phyloP scores from a whole-genome alignment of 495 filamentous ascomycete genomes.

The Penicillium waksmanii region DNA sequence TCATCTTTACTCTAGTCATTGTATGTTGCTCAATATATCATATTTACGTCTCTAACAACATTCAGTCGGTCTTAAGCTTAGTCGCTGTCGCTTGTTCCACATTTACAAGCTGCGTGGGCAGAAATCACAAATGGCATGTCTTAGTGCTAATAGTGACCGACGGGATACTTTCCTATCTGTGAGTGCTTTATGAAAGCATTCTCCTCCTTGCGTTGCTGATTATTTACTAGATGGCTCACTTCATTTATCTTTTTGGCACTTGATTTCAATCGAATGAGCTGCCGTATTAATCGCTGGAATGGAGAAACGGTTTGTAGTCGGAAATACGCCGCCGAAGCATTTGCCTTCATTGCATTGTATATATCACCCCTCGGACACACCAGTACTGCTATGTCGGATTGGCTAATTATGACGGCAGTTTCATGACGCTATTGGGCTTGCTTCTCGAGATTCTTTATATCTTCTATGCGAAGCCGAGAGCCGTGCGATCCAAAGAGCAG shows the following conservation, averaged over 20 bases:
- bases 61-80: conserved; percentile 16
- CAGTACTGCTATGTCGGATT: not conserved
- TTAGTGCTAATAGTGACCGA: conserved; percentile 19
- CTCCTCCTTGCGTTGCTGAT: not conserved
- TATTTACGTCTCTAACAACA: not conserved
- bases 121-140: conserved; percentile 17
- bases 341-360: conserved; percentile 32
- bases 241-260: conserved; percentile 26
- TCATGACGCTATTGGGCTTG: conserved; percentile 1
- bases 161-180: conserved; percentile 21
- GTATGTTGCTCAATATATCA: conserved; percentile 10
- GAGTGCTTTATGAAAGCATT: not conserved
- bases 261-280: conserved; percentile 24
- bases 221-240: conserved; percentile 23
- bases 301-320: conserved; percentile 20
- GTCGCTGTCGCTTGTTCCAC: conserved; percentile 11
- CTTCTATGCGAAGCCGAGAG: not conserved
- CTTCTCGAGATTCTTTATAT: conserved; percentile 7
- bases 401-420: conserved; percentile 1
- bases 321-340: conserved; percentile 26
- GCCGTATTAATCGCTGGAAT: conserved; percentile 23
- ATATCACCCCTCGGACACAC: not conserved
- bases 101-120: conserved; percentile 16
- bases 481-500: not conserved
- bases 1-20: conserved; percentile 23